A percentile compares a stretch with the other conserved stretches of the same genome.
Conservation (phyloP, 495 filamentous ascomycete species). For the Xylaria nigripes region DNA sequence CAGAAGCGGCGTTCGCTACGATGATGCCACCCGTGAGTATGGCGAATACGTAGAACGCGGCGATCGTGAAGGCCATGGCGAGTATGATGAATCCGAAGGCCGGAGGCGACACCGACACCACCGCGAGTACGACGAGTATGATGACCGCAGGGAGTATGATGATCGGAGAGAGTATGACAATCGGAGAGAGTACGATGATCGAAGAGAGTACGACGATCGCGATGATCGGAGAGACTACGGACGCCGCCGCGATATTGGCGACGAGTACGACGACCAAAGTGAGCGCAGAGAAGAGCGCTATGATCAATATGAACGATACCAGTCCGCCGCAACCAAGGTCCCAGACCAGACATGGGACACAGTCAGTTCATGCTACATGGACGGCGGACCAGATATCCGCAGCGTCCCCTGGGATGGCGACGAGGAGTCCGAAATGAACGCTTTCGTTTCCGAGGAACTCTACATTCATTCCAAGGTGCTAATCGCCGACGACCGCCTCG, state of each 20-base stretch:
- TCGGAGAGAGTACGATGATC: conserved; percentile 12
- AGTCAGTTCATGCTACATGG: conserved; percentile 79
- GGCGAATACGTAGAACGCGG: conserved; percentile 20
- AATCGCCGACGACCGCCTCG: conserved; percentile 83
- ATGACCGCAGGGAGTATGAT: not conserved
- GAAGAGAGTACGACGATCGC: conserved; percentile 10
- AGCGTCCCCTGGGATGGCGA: conserved; percentile 72
- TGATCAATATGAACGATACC: conserved; percentile 53
- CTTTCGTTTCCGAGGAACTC: conserved; percentile 86
- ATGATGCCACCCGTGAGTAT: conserved; percentile 52
- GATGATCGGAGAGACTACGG: conserved; percentile 5
- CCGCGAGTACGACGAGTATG: conserved; percentile 3
- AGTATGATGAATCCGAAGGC: conserved; percentile 8
- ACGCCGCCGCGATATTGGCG: conserved; percentile 4
- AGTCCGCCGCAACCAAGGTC: conserved; percentile 51
- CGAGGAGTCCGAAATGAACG: conserved; percentile 67
- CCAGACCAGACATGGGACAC: conserved; percentile 58
- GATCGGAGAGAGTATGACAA: conserved; percentile 18
- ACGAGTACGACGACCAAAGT: conserved; percentile 10
- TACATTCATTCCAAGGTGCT: conserved; percentile 93
- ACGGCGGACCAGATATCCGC: conserved; percentile 65
- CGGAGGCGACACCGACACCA: not conserved
- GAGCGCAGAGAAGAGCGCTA: not conserved
- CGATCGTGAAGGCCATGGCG: conserved; percentile 3
- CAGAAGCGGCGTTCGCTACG: conserved; percentile 64